These are phyloP conservation scores for Hyaloraphidium curvatum DNA, from an alignment of 192 early-diverging fungal genomes.

Conservation along the genomic window DNA sequence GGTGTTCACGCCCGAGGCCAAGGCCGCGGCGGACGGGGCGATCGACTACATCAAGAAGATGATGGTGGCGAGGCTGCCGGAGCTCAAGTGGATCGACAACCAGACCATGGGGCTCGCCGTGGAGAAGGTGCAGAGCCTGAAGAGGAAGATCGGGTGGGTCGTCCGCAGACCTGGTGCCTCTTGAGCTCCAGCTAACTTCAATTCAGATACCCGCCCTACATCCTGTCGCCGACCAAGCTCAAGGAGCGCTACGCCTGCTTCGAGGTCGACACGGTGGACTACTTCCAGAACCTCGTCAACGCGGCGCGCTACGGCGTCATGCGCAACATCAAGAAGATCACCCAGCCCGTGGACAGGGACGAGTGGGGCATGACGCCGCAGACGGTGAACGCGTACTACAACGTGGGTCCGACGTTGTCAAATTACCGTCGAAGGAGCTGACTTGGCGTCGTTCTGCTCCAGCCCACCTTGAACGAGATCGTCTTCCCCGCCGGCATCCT, in stretches of 20 bases:
- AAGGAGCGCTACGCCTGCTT: conserved; percentile 19
- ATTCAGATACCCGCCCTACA: conserved; percentile 13
- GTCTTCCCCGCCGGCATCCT: conserved; percentile 21
- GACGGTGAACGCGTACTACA: conserved; percentile 34
- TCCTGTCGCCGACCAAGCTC: conserved; percentile 17
- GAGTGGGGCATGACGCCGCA: conserved; percentile 25
- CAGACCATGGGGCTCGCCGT: conserved; percentile 26
- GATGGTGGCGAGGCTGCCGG: conserved; percentile 18
- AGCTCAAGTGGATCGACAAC: conserved; percentile 37
- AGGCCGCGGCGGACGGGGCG: conserved; percentile 15
- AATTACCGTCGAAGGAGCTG: not conserved
- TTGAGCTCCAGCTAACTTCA: too few relatives aligned
- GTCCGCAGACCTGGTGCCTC: too few relatives aligned
- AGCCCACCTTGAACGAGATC: not conserved
- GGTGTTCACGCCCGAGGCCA: conserved; percentile 10
- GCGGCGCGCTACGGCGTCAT: conserved; percentile 3
- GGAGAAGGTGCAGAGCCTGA: conserved; percentile 22
- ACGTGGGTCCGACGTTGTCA: not conserved
- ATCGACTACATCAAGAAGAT: conserved; percentile 21
- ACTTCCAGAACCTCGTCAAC: conserved; percentile 22
- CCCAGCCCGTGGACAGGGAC: conserved; percentile 10
- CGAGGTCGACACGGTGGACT: conserved; percentile 9
- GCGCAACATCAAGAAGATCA: conserved; percentile 12
- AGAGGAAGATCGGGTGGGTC: conserved; percentile 26
- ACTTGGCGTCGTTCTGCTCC: not conserved